phyloP scores from a whole-genome alignment of 176 grass and related monocot genomes.

The Elaeis guineensis region DNA sequence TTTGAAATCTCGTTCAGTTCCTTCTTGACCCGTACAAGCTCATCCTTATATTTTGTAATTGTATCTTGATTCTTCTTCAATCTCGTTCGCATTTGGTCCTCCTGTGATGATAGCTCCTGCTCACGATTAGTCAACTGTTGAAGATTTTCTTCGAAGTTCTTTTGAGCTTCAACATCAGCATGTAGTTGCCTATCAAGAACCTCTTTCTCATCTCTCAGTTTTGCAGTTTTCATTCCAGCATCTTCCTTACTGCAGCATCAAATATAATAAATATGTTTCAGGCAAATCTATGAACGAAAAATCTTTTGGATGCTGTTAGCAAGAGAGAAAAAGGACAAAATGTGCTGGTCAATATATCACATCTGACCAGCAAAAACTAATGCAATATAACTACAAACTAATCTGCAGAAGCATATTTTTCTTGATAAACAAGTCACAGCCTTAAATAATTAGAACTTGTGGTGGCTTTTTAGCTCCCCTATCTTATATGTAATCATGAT shows the following conservation, averaged over 20 bases:
- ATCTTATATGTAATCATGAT: too few relatives aligned
- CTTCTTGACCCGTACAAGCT: constrained; percentile 43
- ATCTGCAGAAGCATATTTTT: too few relatives aligned
- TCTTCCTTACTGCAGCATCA: constrained; percentile 81
- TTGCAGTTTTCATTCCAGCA: constrained; percentile 95
- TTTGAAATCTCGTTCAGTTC: constrained; percentile 62
- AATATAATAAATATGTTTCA: constrained; percentile 1
- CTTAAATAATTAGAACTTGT: too few relatives aligned
- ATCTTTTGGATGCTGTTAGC: too few relatives aligned
- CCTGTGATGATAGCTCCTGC: constrained; percentile 76
- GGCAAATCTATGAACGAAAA: too few relatives aligned
- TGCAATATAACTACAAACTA: too few relatives aligned
- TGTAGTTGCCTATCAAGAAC: constrained; percentile 88
- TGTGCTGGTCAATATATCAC: too few relatives aligned
- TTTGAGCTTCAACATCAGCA: constrained; percentile 85
- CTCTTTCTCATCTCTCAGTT: constrained; percentile 96
- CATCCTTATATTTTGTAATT: constrained; percentile 60
- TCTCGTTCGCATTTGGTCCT: constrained; percentile 45
- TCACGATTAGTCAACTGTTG: constrained; percentile 60
- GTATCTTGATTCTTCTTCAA: constrained; percentile 56
- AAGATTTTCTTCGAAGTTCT: constrained; percentile 93
- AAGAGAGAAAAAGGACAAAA: too few relatives aligned
- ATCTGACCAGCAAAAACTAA: too few relatives aligned
- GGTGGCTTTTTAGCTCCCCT: too few relatives aligned
- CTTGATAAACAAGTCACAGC: too few relatives aligned